Evolutionary conservation across 805 yeast genomes (phyloP).

Genomic region (Yarrowia divulgata): DNA sequence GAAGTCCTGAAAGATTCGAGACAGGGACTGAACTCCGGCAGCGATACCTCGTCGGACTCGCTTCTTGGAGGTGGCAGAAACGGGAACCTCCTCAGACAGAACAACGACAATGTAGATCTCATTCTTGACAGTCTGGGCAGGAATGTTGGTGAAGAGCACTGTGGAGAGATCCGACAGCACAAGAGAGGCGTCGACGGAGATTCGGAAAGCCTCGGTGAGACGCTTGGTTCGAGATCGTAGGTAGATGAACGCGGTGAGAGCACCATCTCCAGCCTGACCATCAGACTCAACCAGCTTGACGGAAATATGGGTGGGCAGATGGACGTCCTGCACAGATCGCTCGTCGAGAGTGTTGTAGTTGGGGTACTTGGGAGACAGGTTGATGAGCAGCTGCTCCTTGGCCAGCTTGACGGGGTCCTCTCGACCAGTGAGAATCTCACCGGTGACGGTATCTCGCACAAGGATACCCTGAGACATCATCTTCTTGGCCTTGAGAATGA

Average conservation of each 20-base stretch:
- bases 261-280: slow-evolving; percentile 67
- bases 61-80: slow-evolving; percentile 47
- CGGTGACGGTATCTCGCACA: slow-evolving; percentile 48
- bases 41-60: slow-evolving; percentile 77
- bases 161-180: slow-evolving; percentile 75
- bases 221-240: slow-evolving; percentile 68
- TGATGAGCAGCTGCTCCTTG: slow-evolving; percentile 70
- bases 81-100: slow-evolving; percentile 70
- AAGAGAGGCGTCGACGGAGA: slow-evolving; percentile 65
- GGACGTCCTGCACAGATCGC: slow-evolving; percentile 40
- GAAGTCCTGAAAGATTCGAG: slow-evolving; percentile 73
- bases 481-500: slow-evolving; percentile 47
- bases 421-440: slow-evolving; percentile 46
- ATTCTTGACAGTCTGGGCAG: slow-evolving; percentile 63
- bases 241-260: slow-evolving; percentile 75
- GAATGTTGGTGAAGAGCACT: slow-evolving; percentile 78
- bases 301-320: slow-evolving; percentile 62
- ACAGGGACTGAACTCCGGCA: slow-evolving; percentile 86
- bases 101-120: slow-evolving; percentile 79
- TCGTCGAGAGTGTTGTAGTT: slow-evolving; percentile 43
- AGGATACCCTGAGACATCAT: slow-evolving; percentile 49
- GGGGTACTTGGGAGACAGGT: slow-evolving; percentile 77
- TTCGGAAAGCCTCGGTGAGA: slow-evolving; percentile 80
- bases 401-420: slow-evolving; percentile 65
- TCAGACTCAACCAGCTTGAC: slow-evolving; percentile 77